Evolutionary conservation across 306 rosid species (phyloP), one percentile per base, ranked within the genome.

Genomic region (Styphnolobium japonicum): DNA sequence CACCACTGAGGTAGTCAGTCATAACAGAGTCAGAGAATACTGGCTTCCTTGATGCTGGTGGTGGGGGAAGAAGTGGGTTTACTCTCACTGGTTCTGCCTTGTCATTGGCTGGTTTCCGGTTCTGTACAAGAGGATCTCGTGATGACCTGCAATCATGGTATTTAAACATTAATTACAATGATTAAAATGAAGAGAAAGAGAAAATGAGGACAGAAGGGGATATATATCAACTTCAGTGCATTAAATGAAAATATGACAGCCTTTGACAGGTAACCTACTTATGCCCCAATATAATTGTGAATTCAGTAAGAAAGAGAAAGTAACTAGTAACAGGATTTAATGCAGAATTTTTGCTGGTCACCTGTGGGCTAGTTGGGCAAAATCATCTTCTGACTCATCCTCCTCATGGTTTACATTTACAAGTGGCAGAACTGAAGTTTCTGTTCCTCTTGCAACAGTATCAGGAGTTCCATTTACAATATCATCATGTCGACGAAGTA

Each of bases 1-100:
- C 96, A 0, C 93, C 96, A 72, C 96, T 91, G 56, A 91, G 90
- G 85, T 89, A 91, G 81, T 89, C 96, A 14, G 87, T 14, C 78
- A 67, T 14, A 40, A 89, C 74, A 53, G 91, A 48, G 53, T 87
- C 91, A 27, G 85, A 73, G 65, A 62, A 31, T n/a, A 85, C 79
- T 10, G 93, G 92, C 79, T 75, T 87, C 70, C 81, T 84, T 11
- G 93, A 68, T 12, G 91, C 69, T 0, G 90, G 92, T 27, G 90
- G 93, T 51, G 92, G 91, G 52, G 93, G 89, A 78, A 85, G 83
- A 45, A 85, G 39, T 56, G 81, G 88, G 46, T 74, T 87, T 43
- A 60, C 39, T 58, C 78, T 82, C 29, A 66, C 80, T 5, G 83
- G 67, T 73, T 88, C 91, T 22, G 77, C 57, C 45, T 27, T 85